Evolutionary conservation across 257 asterid species (phyloP).

Genomic region (Eucommia ulmoides): DNA sequence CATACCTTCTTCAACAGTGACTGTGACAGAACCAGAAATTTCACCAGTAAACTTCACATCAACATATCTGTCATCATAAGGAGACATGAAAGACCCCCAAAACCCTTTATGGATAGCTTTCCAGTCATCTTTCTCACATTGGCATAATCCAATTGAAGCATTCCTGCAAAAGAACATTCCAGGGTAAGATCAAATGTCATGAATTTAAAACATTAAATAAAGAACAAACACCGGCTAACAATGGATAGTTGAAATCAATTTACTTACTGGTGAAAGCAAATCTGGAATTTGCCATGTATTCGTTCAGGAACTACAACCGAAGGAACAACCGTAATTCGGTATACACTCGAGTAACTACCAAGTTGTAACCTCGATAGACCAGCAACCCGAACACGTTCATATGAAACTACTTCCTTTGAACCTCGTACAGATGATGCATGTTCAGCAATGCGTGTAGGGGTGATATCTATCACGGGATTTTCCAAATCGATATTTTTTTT

Average conservation of each 20-base stretch:
- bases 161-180: conserved; percentile 49
- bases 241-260: neutral
- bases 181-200: conserved; percentile 1
- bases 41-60: conserved; percentile 62
- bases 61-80: conserved; percentile 51
- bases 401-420: conserved; percentile 27
- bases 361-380: conserved; percentile 64
- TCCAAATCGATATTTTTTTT: conserved; percentile 34
- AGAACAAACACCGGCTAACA: conserved; percentile 3
- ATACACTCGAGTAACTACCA: conserved; percentile 60
- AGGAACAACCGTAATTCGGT: conserved; percentile 48
- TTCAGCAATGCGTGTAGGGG: conserved; percentile 31
- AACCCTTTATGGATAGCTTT: conserved; percentile 43
- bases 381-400: conserved; percentile 51
- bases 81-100: conserved; percentile 55
- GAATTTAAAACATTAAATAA: neutral
- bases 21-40: conserved; percentile 56
- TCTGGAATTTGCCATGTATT: conserved; percentile 43
- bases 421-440: conserved; percentile 16
- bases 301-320: conserved; percentile 53
- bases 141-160: conserved; percentile 60
- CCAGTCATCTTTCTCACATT: conserved; percentile 57
- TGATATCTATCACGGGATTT: conserved; percentile 40
- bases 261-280: conserved; percentile 69
- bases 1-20: conserved; percentile 55